A percentile compares a stretch with the other conserved stretches of the same genome.
These are phyloP conservation scores for Akanthomyces dipterigenus DNA, from an alignment of 2,329 filamentous ascomycete species.

Conservation along the genomic window DNA sequence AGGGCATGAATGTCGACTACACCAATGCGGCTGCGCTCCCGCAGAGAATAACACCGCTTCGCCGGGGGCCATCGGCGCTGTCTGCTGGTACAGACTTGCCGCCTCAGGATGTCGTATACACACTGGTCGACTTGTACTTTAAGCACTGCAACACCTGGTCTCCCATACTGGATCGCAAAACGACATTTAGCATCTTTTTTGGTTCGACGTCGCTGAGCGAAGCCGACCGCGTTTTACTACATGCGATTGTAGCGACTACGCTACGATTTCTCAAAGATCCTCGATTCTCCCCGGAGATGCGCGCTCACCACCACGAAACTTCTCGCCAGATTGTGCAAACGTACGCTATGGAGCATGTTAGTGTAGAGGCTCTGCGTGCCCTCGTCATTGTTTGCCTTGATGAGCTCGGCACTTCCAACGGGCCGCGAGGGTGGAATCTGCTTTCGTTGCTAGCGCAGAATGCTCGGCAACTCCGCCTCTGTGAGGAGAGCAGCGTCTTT, in stretches of 20 bases:
- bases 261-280: slow-evolving; percentile 35
- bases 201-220: slow-evolving; percentile 33
- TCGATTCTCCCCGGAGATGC: slow-evolving; percentile 30
- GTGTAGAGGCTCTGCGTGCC: slow-evolving; percentile 31
- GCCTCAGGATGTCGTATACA: slow-evolving; percentile 53
- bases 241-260: slow-evolving; percentile 38
- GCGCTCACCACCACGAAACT: slow-evolving; percentile 31
- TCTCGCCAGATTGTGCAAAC: slow-evolving; percentile 34
- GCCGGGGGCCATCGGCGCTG: slow-evolving; percentile 23
- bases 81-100: slow-evolving; percentile 43
- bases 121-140: slow-evolving; percentile 55
- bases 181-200: slow-evolving; percentile 34
- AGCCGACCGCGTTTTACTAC: slow-evolving; percentile 33
- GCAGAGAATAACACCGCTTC: slow-evolving; percentile 7
- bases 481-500: slow-evolving; percentile 32
- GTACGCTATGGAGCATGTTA: slow-evolving; percentile 36
- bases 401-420: slow-evolving; percentile 36
- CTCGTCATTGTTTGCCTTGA: slow-evolving; percentile 36
- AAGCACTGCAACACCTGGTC: slow-evolving; percentile 58
- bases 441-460: slow-evolving; percentile 33
- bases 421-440: slow-evolving; percentile 36
- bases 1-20: neutral
- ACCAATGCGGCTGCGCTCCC: neutral
- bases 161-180: slow-evolving; percentile 37
- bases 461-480: slow-evolving; percentile 32